These are phyloP conservation scores for Saccharomyces hybrid DNA, from an alignment of 1,139 yeast species.

Conservation along the genomic window DNA sequence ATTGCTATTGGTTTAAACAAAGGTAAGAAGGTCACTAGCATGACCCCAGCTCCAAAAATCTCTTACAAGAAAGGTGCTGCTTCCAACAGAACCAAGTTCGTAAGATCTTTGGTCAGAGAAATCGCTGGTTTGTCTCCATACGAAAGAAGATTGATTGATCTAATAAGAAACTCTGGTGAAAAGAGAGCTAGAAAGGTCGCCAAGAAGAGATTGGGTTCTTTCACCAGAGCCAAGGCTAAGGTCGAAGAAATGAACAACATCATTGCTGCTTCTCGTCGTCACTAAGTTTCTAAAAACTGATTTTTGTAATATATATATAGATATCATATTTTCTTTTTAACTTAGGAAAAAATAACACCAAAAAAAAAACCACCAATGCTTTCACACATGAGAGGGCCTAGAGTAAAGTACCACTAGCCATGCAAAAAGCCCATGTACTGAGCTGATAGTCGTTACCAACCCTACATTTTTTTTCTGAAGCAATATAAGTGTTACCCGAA, in stretches of 20 bases:
- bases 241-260: constrained; percentile 96
- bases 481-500: neutral
- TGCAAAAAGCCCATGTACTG: neutral
- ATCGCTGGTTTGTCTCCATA: constrained; percentile 99
- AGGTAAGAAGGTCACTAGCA: constrained; percentile 95
- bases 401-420: neutral
- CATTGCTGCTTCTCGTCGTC: constrained; percentile 96
- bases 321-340: neutral
- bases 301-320: constrained; percentile 4
- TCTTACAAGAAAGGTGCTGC: constrained; percentile 96
- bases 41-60: constrained; percentile 88
- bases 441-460: neutral
- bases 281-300: constrained; percentile 31
- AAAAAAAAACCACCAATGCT: neutral
- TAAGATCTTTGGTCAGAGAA: constrained; percentile 92
- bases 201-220: constrained; percentile 99
- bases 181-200: constrained; percentile 99
- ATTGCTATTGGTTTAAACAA: constrained; percentile 98
- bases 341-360: neutral
- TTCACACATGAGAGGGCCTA: neutral
- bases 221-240: constrained; percentile 99
- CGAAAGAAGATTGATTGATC: constrained; percentile 98
- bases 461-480: neutral
- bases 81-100: constrained; percentile 93
- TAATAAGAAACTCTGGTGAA: constrained; percentile 99